These are phyloP conservation scores for Uromyces viciae-fabae DNA, from an alignment of 1,284 basidiomycete species.

Conservation along the genomic window DNA sequence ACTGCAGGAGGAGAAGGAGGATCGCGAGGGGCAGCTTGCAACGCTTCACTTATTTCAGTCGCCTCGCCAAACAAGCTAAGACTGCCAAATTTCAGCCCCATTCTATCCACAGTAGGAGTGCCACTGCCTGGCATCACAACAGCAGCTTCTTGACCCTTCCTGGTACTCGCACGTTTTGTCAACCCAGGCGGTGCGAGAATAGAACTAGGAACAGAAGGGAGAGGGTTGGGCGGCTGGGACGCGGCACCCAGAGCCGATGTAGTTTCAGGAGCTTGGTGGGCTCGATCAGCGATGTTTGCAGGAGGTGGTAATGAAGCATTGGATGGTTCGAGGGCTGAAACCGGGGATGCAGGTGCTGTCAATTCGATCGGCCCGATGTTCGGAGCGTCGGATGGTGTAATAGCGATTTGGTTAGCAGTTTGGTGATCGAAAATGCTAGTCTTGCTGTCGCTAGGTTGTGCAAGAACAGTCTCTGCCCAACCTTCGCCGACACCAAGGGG, in stretches of 20 bases:
- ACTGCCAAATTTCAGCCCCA: slow-evolving; percentile 42
- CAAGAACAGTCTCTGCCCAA: slow-evolving; percentile 41
- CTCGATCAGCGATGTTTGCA: slow-evolving; percentile 11
- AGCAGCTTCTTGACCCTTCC: slow-evolving; percentile 44
- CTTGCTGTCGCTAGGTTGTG: slow-evolving; percentile 17
- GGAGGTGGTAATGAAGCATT: neutral
- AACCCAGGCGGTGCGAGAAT: slow-evolving; percentile 38
- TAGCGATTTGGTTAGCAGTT: slow-evolving; percentile 7
- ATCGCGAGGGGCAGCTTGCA: slow-evolving; percentile 19
- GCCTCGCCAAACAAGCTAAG: slow-evolving; percentile 37
- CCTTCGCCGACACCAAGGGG: slow-evolving; percentile 40
- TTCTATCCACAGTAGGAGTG: slow-evolving; percentile 40
- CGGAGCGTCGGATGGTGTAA: slow-evolving; percentile 30
- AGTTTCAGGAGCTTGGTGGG: slow-evolving; percentile 31
- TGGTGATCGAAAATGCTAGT: slow-evolving; percentile 44
- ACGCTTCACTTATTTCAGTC: slow-evolving; percentile 1
- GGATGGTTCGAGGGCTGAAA: slow-evolving; percentile 13
- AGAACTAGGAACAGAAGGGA: neutral
- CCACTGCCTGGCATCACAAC: slow-evolving; percentile 45
- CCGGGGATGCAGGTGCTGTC: neutral
- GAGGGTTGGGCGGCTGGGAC: slow-evolving; percentile 1
- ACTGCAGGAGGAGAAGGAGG: slow-evolving; percentile 37
- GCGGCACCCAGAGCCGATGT: neutral
- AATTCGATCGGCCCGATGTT: slow-evolving; percentile 39
- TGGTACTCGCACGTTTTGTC: slow-evolving; percentile 29